phyloP scores from a whole-genome alignment of 441 rosid species.

The Isatis lusitanica region DNA sequence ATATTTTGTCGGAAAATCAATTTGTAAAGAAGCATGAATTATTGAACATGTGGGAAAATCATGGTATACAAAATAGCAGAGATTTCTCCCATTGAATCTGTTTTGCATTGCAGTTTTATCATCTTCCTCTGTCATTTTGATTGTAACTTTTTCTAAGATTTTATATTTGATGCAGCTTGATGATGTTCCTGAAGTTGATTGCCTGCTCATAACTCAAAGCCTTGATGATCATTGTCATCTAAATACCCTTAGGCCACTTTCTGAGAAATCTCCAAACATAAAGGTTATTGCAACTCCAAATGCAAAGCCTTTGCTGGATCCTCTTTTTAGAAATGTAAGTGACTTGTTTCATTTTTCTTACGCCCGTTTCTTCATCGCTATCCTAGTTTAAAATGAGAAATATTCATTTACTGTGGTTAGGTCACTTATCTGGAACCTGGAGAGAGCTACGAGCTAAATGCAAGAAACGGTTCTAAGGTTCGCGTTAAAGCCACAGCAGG shows the following conservation, averaged over 20 bases:
- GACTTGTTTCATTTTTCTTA: not conserved
- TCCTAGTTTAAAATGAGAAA: not conserved
- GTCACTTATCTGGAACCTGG: conserved; percentile 81
- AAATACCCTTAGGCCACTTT: conserved; percentile 74
- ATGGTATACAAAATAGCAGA: no score
- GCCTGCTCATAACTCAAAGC: conserved; percentile 87
- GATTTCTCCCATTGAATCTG: not conserved
- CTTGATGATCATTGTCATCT: conserved; percentile 94
- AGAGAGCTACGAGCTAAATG: conserved; percentile 53
- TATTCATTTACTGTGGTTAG: conserved; percentile 42
- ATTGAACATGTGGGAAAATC: no score
- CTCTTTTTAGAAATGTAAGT: conserved; percentile 73
- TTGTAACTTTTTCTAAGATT: conserved; percentile 1
- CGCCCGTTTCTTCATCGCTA: not conserved
- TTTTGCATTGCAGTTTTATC: not conserved
- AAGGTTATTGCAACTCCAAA: conserved; percentile 81
- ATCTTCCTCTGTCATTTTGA: not conserved
- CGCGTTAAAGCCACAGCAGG: conserved; percentile 75
- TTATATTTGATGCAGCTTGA: conserved; percentile 58
- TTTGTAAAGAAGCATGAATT: not conserved
- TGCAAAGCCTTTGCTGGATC: conserved; percentile 79
- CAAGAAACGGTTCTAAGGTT: conserved; percentile 50
- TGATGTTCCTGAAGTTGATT: conserved; percentile 76
- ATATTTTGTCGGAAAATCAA: not conserved
- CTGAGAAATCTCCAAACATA: conserved; percentile 54